Evolutionary conservation across 371 early-diverging fungal species (phyloP).

Genomic region (Dichotomocladium elegans): DNA sequence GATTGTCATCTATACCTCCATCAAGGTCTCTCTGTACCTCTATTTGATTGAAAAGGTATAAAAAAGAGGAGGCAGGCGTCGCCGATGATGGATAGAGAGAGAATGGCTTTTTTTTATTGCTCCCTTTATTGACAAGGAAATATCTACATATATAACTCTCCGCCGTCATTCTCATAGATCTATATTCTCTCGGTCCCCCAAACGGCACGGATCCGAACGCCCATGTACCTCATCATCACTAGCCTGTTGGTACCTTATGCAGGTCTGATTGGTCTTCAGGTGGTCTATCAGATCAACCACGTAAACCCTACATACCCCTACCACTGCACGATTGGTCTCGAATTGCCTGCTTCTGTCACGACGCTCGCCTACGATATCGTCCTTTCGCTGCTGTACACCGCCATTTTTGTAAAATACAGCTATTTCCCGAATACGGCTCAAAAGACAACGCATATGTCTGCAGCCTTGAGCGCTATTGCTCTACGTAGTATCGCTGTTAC

Average conservation of each 20-base stretch:
- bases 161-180: too few species aligned
- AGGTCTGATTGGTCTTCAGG: conserved; percentile 37
- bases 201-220: conserved; percentile 27
- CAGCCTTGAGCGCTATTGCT: conserved; percentile 42
- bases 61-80: background rate
- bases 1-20: conserved; percentile 27
- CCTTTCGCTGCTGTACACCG: conserved; percentile 29
- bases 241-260: conserved; percentile 37
- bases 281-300: conserved; percentile 24
- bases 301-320: conserved; percentile 22
- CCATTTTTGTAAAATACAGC: conserved; percentile 44
- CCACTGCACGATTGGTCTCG: conserved; percentile 44
- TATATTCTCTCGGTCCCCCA: conserved; percentile 46
- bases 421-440: conserved; percentile 32
- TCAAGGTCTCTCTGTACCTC: conserved; percentile 36
- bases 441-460: conserved; percentile 26
- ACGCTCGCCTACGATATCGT: conserved; percentile 43
- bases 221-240: conserved; percentile 44
- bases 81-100: background rate
- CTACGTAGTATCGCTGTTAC: conserved; percentile 43
- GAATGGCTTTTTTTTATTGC: too few species aligned
- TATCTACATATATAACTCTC: background rate
- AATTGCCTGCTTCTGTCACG: conserved; percentile 39
- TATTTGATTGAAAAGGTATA: conserved; percentile 48
- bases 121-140: too few species aligned